These are phyloP conservation scores for Sarcocystis neurona DNA, from an alignment of 169 alveolate species.

Conservation along the genomic window DNA sequence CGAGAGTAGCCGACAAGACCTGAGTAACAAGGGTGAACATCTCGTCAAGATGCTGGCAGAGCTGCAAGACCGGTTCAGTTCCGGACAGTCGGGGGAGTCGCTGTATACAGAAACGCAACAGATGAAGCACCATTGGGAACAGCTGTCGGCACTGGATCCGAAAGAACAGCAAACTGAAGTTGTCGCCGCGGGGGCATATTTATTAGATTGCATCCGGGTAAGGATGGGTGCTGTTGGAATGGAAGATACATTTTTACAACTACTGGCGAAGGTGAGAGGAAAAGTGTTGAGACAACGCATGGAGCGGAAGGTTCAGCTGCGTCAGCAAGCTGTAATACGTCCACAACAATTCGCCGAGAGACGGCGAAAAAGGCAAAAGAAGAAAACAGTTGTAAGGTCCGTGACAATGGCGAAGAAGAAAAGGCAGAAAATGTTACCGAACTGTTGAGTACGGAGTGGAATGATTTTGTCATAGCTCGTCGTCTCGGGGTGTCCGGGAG, in stretches of 20 bases:
- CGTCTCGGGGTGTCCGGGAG: too few species aligned
- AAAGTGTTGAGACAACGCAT: not conserved
- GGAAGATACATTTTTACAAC: not conserved
- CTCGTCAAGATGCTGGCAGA: not conserved
- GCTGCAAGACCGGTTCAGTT: not conserved
- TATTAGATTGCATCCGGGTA: not conserved
- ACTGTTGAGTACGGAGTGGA: too few species aligned
- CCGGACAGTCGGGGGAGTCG: not conserved
- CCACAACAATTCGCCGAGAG: constrained; percentile 21
- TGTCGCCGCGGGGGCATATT: not conserved
- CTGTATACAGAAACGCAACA: not conserved
- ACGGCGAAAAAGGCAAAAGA: not conserved
- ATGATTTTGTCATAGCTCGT: too few species aligned
- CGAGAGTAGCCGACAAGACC: not conserved
- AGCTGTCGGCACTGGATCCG: not conserved
- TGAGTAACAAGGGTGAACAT: not conserved
- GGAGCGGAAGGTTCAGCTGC: constrained; percentile 4
- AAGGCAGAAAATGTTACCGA: too few species aligned
- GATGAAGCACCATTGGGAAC: not conserved
- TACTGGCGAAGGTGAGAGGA: not conserved
- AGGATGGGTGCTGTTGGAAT: not conserved
- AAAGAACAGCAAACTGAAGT: constrained; percentile 23
- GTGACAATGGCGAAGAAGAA: too few species aligned
- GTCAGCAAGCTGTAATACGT: constrained; percentile 10
- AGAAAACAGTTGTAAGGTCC: too few species aligned